Evolutionary conservation across 495 filamentous ascomycete species (phyloP), one percentile per base, ranked within the genome.

Genomic region (Hypoxylon trugodes): DNA sequence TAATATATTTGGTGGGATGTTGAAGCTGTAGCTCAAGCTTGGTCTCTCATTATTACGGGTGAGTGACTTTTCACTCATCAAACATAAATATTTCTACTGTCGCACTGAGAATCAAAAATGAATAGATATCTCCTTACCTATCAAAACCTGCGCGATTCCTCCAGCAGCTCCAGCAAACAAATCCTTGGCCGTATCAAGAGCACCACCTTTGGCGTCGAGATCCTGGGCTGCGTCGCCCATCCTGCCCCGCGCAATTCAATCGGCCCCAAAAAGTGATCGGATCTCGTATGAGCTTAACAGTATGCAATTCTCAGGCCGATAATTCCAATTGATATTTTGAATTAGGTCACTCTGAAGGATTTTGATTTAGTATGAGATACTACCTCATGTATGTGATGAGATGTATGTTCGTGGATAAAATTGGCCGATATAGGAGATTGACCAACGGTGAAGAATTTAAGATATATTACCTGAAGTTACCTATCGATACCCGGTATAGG

Each of bases 141-240:
- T 83, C 55, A 99, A 77, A 32, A 99, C 95, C 76, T 98, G 96
- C 18, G 96, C 94, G 65, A 97, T 83, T 53, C 95, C 95, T 59
- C 95, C 95, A 8, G 86, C 90, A 57, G 96, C 95, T 51, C 95
- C 95, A 16, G 95, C 86, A 71, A 92, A 88, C 53, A 98, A 79
- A 76, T 99, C 96, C 79, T 99, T 99, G 66, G 89, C 71, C n/a
- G 92, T 91, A 66, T 80, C 77, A 48, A 73, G 57, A 38, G 69
- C 74, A 18, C 65, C 55, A 57, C 64, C 73, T 35, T 70, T 71
- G 32, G 67, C 54, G 16, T 76, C 74, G 41, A 77, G 46, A 40
- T 78, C 76, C 54, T 72, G 72, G 25, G 65, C 73, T n/a, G 74
- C 65, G 63, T 79, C 78, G 42, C 70, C 76, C 78, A 80, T 80